Conservation (phyloP, 305 asterid genomes). For the Solanum hybrid region DNA sequence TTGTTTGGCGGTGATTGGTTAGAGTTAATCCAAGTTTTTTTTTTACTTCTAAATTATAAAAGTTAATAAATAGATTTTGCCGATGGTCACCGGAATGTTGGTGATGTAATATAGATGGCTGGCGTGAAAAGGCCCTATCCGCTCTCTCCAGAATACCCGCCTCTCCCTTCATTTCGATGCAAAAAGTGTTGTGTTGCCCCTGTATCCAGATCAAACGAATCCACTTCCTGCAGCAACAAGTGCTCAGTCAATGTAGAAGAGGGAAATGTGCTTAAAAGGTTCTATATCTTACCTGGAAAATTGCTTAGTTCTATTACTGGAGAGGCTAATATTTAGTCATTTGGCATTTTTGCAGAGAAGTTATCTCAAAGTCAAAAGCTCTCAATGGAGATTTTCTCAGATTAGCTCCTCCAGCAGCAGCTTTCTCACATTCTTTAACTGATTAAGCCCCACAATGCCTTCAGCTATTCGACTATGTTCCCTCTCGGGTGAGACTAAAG, state of each 20-base stretch:
- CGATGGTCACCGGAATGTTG: background rate
- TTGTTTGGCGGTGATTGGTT: too few species aligned
- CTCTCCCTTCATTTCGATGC: conserved; percentile 36
- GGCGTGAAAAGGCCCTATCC: conserved; percentile 72
- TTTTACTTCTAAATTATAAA: too few species aligned
- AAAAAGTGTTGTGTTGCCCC: conserved; percentile 16
- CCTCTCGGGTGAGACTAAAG: background rate
- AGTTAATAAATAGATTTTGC: too few species aligned
- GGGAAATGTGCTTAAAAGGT: conserved; percentile 39
- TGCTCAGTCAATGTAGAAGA: conserved; percentile 27
- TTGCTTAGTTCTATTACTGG: background rate
- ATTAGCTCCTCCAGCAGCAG: conserved; percentile 53
- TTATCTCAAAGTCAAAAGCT: conserved; percentile 31
- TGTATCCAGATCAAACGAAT: conserved; percentile 32
- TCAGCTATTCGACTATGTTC: conserved; percentile 15
- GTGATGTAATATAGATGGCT: conserved; percentile 37
- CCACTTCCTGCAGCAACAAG: conserved; percentile 38
- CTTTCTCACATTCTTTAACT: conserved; percentile 18
- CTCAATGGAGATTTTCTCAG: conserved; percentile 54
- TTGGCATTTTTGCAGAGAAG: conserved; percentile 30
- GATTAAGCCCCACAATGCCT: conserved; percentile 8
- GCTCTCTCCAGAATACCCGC: conserved; percentile 41
- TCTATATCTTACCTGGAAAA: background rate
- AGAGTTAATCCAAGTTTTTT: too few species aligned
- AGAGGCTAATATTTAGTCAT: background rate